Base-by-base conservation (phyloP, 2,329 filamentous ascomycete genomes). In the Didymella glomerata region DNA sequence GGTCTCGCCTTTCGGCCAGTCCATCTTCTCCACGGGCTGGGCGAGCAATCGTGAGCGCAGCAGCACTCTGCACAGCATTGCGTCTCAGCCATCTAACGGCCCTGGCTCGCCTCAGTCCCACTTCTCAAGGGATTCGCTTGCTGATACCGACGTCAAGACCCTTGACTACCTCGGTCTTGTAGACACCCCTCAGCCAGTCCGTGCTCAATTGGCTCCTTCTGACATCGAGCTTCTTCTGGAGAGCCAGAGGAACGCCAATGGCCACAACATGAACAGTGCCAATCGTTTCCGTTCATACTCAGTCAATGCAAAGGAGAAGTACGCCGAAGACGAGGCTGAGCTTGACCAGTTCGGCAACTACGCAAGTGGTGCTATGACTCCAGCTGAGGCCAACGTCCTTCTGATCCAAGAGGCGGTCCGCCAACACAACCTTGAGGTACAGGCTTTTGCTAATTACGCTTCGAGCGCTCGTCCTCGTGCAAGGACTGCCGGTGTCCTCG, bases 261-360 rank as follows among this genome's bases (percentile, higher is more conserved):
- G 66, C 60, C 74, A 73, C 44, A 76, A 90, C 71, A 85, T 92
- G 66, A 90, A 89, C 64, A 90, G 76, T 42, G 85, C 89, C 44
- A 98, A 91, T 76, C 88, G 95, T 51, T 96, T 98, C 83, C 88
- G 95, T 46, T 99, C 95, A 1, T 98, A 97, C 77, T 99, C 95
- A 0, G 95, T 99, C 65, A 99, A 99, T 78, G 96, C 96, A 55
- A 97, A 96, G 78, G 94, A 98, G 76, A 96, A 95, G 77, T 98
- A 98, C 70, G 93, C 91, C 2, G 92, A 96, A 69, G 93, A 96
- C 51, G 90, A 93, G 25, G 90, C 93, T 60, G 89, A 91, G 16
- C 90, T 93, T 59, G 89, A 91, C 16, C 92, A 90, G 60, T 88
- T 87, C 70, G 83, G 84, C 44, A 79, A 81, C 50, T 86, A 86